Conservation (phyloP, 305 asterid genomes). For the Solanum hybrid region DNA sequence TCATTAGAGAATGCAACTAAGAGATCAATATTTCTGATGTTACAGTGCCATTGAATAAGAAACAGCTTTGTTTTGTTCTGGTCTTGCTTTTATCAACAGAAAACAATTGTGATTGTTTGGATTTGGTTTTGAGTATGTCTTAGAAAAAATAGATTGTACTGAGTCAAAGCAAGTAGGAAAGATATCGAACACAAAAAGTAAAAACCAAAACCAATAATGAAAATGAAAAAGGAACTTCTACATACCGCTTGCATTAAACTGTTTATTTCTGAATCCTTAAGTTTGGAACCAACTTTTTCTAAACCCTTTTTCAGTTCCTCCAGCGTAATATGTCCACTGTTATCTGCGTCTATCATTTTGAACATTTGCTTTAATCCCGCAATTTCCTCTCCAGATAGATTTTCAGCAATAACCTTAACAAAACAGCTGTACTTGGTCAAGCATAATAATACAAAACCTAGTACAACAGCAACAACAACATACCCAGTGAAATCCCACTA, state of each 20-base stretch:
- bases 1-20: background rate
- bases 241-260: conserved; percentile 75
- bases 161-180: background rate
- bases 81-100: background rate
- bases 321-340: conserved; percentile 71
- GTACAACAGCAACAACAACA: background rate
- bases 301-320: conserved; percentile 74
- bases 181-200: background rate
- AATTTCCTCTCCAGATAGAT: conserved; percentile 80
- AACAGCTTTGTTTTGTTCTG: background rate
- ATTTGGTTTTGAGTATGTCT: background rate
- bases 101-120: background rate
- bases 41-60: background rate
- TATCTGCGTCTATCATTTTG: conserved; percentile 68
- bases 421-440: conserved; percentile 7
- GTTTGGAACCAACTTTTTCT: conserved; percentile 61
- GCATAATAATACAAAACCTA: background rate
- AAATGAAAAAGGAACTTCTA: background rate
- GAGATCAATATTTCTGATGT: background rate
- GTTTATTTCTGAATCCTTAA: conserved; percentile 58
- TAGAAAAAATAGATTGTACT: background rate
- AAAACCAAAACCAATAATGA: background rate
- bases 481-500: background rate
- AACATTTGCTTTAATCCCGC: conserved; percentile 86
- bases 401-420: conserved; percentile 71